Conservation (phyloP, 1,284 basidiomycete genomes). For the Acaromyces ingoldii region DNA sequence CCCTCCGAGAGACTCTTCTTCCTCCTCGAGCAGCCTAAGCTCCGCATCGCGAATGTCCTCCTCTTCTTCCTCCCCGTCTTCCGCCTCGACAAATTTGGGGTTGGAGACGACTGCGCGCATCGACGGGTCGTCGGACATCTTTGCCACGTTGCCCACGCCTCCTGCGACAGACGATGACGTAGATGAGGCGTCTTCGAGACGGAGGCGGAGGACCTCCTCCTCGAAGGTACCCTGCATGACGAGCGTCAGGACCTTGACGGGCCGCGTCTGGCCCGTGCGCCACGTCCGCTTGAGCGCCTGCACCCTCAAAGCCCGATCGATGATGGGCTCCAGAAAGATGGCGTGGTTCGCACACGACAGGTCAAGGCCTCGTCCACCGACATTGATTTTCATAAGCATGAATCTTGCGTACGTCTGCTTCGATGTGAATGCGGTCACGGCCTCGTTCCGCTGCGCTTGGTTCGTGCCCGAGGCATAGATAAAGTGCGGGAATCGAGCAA, state of each 20-base stretch:
- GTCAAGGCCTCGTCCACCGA: constrained; percentile 16
- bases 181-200: neutral
- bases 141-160: neutral
- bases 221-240: constrained; percentile 1
- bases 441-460: constrained; percentile 13
- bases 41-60: no score
- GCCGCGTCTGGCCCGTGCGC: constrained; percentile 16
- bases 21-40: no score
- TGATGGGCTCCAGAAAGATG: constrained; percentile 14
- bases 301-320: neutral
- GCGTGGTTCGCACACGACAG: constrained; percentile 15
- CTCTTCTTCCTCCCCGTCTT: no score
- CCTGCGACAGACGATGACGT: no score
- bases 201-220: neutral
- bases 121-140: neutral
- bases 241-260: constrained; percentile 11
- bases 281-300: constrained; percentile 20
- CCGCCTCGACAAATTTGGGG: neutral
- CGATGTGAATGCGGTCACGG: constrained; percentile 4
- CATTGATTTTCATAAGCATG: constrained; percentile 13
- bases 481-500: constrained; percentile 9
- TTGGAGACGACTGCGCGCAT: constrained; percentile 2
- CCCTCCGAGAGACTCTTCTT: no score
- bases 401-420: neutral
- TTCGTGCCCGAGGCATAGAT: constrained; percentile 15